Evolutionary conservation across 768 basidiomycete genomes (phyloP).

Genomic region (Suillus cothurnatus): DNA sequence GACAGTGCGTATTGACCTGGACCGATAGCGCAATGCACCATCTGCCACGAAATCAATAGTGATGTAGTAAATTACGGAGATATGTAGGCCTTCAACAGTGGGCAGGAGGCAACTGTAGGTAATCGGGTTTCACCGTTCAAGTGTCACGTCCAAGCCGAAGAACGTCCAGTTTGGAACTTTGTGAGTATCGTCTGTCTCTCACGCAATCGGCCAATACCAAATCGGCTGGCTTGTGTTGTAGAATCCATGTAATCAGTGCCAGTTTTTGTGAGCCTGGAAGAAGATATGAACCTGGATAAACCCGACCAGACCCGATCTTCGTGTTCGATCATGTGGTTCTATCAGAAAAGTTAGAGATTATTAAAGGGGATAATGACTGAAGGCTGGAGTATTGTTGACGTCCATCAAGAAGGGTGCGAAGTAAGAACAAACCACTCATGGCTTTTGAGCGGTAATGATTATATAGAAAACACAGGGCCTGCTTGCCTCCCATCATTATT

Average conservation of each 20-base stretch:
- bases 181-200: neutral
- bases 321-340: neutral
- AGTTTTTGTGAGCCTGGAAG: neutral
- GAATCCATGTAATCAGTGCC: neutral
- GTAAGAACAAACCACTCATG: neutral
- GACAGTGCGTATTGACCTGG: neutral
- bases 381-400: neutral
- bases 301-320: neutral
- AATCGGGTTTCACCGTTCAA: neutral
- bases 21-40: neutral
- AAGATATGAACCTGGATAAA: neutral
- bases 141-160: constrained; percentile 2
- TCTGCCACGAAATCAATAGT: neutral
- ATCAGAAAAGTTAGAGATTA: neutral
- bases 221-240: neutral
- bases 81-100: neutral
- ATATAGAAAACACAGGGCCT: neutral
- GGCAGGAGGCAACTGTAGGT: neutral
- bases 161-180: neutral
- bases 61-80: neutral
- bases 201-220: constrained; percentile 1
- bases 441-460: constrained; percentile 1
- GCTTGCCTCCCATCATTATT: neutral
- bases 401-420: neutral
- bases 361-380: neutral